A percentile compares a stretch with the other conserved stretches of the same genome.
phyloP scores from a whole-genome alignment of 176 grass and related monocot species.

The maize (Zea mays) region DNA sequence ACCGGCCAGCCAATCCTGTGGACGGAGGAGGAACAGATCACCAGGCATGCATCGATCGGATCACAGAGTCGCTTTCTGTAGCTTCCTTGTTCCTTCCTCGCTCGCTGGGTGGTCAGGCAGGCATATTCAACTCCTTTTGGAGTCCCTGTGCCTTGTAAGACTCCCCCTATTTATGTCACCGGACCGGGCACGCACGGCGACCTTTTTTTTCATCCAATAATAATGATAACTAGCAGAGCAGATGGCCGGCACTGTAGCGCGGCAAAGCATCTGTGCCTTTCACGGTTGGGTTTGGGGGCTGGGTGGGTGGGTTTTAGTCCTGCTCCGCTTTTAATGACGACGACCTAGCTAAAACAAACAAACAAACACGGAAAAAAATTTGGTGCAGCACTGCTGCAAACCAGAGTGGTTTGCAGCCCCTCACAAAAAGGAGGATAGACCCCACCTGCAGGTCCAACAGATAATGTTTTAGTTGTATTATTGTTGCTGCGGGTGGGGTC shows the following conservation, averaged over 20 bases:
- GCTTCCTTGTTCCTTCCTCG: background rate
- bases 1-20: background rate
- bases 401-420: too few relatives aligned
- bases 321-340: background rate
- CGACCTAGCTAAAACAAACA: background rate
- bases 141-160: slow-evolving; percentile 35
- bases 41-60: background rate
- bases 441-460: too few relatives aligned
- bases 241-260: background rate
- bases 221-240: background rate
- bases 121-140: background rate
- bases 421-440: too few relatives aligned
- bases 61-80: background rate
- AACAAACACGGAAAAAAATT: too few relatives aligned
- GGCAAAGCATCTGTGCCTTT: slow-evolving; percentile 5
- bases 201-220: background rate
- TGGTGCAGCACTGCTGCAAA: too few relatives aligned
- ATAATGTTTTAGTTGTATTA: too few relatives aligned
- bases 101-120: background rate
- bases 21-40: background rate
- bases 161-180: slow-evolving; percentile 20
- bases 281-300: background rate
- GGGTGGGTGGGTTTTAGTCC: background rate
- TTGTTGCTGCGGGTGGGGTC: too few relatives aligned
- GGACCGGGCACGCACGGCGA: background rate